Conservation (phyloP, 352 stramenopile genomes). For the Globisporangium apiculatum region DNA sequence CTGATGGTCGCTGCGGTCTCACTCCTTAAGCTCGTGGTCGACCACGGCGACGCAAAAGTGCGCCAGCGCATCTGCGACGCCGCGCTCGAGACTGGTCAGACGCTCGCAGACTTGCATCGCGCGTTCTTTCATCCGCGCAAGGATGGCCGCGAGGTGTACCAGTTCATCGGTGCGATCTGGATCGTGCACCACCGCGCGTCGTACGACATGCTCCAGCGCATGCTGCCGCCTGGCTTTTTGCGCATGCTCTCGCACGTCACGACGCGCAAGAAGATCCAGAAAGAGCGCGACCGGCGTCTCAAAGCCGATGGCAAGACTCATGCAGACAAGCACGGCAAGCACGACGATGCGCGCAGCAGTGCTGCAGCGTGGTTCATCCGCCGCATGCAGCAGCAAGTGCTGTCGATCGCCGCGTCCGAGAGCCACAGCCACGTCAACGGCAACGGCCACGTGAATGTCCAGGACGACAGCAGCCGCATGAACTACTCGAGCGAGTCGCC, state of each 20-base stretch:
- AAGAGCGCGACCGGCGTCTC: conserved; percentile 29
- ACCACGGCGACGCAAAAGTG: conserved; percentile 52
- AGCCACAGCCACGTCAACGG: conserved; percentile 28
- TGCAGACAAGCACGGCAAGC: conserved; percentile 11
- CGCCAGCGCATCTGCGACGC: conserved; percentile 63
- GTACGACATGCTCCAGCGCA: conserved; percentile 54
- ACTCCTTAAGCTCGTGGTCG: conserved; percentile 63
- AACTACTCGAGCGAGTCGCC: conserved; percentile 76
- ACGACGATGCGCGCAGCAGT: conserved; percentile 10
- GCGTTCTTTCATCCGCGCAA: conserved; percentile 60
- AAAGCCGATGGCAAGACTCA: not conserved
- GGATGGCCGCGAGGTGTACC: conserved; percentile 56
- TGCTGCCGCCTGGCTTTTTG: conserved; percentile 68
- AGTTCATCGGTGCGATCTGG: conserved; percentile 73
- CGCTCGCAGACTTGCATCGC: conserved; percentile 48
- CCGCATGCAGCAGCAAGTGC: conserved; percentile 59
- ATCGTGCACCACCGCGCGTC: conserved; percentile 68
- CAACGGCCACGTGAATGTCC: not conserved
- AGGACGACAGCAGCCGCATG: conserved; percentile 28
- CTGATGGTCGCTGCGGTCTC: conserved; percentile 49
- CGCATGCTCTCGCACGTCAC: conserved; percentile 60
- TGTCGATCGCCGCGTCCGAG: conserved; percentile 32
- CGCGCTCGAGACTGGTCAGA: conserved; percentile 57
- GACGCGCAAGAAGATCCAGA: conserved; percentile 55
- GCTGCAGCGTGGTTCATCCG: conserved; percentile 55